Percentiles rank a stretch among this genome's conserved stretches.
Conservation (phyloP, 352 stramenopile genomes). For the Globisporangium iwayamae region DNA sequence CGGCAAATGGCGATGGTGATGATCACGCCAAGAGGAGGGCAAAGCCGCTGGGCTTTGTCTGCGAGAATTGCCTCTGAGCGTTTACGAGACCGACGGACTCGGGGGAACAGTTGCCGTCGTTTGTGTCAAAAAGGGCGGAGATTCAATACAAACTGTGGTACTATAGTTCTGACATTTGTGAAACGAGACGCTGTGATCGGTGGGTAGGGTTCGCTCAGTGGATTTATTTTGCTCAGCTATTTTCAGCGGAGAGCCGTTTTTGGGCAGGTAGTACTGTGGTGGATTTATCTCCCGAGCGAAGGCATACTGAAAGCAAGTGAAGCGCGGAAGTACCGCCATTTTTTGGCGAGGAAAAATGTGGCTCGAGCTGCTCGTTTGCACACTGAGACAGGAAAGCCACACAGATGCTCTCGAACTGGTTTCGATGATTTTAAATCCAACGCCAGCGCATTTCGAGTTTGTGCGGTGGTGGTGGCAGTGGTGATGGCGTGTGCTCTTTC, state of each 20-base stretch:
- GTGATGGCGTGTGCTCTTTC: background rate
- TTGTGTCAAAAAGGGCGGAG: too few species aligned
- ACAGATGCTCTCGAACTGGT: background rate
- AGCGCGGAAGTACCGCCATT: background rate
- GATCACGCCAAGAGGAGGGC: background rate
- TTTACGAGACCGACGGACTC: too few species aligned
- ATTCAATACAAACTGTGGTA: background rate
- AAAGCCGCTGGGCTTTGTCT: too few species aligned
- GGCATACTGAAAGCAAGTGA: constrained; percentile 5
- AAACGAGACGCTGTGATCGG: background rate
- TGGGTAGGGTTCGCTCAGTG: background rate
- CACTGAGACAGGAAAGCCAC: background rate
- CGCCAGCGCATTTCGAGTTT: background rate
- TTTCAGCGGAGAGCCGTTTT: constrained; percentile 2
- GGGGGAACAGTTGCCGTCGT: too few species aligned
- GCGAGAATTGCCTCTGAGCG: too few species aligned
- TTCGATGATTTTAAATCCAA: constrained; percentile 4
- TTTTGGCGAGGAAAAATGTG: background rate
- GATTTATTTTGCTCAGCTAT: constrained; percentile 1
- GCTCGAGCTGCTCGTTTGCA: background rate
- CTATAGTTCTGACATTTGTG: background rate
- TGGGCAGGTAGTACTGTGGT: background rate
- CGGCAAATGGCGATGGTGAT: background rate
- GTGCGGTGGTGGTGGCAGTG: background rate
- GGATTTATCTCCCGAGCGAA: constrained; percentile 1